Evolutionary conservation across 2,329 filamentous ascomycete species (phyloP).

Genomic region (Meredithiella fracta): DNA sequence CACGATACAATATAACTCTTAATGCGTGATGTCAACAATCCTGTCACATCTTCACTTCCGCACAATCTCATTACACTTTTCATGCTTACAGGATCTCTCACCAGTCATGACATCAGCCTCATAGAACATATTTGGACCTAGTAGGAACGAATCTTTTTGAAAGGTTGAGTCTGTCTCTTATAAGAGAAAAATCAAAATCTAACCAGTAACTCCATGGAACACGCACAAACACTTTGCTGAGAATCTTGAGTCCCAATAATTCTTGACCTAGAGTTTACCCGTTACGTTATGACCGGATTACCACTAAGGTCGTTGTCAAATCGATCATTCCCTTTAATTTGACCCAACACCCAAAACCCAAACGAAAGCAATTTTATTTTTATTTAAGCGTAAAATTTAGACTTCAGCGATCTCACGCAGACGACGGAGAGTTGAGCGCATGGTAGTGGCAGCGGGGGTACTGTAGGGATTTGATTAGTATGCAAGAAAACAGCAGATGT

Average conservation of each 20-base stretch:
- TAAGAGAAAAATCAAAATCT: conserved; percentile 1
- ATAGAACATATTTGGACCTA: not conserved
- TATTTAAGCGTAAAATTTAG: conserved; percentile 33
- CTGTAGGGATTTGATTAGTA: conserved; percentile 31
- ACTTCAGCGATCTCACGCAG: conserved; percentile 95
- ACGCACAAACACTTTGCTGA: conserved; percentile 3
- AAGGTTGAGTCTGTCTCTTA: conserved; percentile 5
- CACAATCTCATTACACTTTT: too few species aligned
- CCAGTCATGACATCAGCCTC: not conserved
- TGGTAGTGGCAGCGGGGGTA: conserved; percentile 82
- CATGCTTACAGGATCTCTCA: not conserved
- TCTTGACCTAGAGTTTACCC: conserved; percentile 15
- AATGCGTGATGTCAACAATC: too few species aligned
- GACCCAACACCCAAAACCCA: conserved; percentile 12
- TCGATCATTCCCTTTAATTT: conserved; percentile 14
- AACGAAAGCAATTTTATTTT: conserved; percentile 16
- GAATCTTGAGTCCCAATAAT: conserved; percentile 14
- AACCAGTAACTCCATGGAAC: conserved; percentile 8
- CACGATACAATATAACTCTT: too few species aligned
- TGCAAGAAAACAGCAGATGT: not conserved
- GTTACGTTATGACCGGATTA: conserved; percentile 14
- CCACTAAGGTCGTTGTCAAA: conserved; percentile 11
- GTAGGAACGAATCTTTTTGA: not conserved
- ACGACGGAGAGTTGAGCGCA: conserved; percentile 91
- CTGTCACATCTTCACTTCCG: too few species aligned